Base-by-base conservation (phyloP, 129 eudicot species). In the Lonicera japonica region DNA sequence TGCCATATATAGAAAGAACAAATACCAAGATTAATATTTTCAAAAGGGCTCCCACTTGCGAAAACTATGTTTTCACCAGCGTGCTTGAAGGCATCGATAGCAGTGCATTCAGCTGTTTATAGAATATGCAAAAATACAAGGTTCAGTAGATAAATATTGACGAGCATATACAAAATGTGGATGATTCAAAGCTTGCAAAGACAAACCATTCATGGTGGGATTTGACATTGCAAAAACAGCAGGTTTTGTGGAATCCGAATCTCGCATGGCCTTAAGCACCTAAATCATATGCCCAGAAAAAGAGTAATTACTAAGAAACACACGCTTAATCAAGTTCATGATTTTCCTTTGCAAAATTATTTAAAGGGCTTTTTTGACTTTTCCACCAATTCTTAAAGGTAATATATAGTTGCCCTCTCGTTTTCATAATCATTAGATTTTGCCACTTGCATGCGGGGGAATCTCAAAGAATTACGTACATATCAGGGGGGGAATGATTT, bases 201-300 rank as follows among this genome's bases (percentile, higher is more conserved):
- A 70, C 95, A 50, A 75, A 94, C 99, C 99, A 68, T 94, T 94
- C 61, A 54, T 60, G 59, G 99, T 94, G 66, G 99, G 99, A 80
- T 94, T 94, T 60, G 99, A 94, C 99, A 94, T 94, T 46, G 99
- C 99, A 77, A 94, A 94, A 52, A 94, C 85, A 69, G 96, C 96
- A 60, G 99, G 99, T 65, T 77, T 94, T 43, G 71, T 64, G 74
- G 86, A 78, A 61, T 83, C 86, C 1, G 96, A 88, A 18, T 88
- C 94, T 73, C 72, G 63, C 99, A 94, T 94, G 77, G 99, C 99
- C 73, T 77, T 88, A 12, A 94, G 87, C 64, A 94, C 95, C 99
- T 94, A 75, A 67, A 54, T 53, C 55, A 23, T 57, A 38, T 16
- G 16, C 47, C 48, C 36, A 29, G 4, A 29, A 29, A 29, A 29